phyloP scores from a whole-genome alignment of 2,329 filamentous ascomycete genomes.

The Pestalotiopsis sp. region DNA sequence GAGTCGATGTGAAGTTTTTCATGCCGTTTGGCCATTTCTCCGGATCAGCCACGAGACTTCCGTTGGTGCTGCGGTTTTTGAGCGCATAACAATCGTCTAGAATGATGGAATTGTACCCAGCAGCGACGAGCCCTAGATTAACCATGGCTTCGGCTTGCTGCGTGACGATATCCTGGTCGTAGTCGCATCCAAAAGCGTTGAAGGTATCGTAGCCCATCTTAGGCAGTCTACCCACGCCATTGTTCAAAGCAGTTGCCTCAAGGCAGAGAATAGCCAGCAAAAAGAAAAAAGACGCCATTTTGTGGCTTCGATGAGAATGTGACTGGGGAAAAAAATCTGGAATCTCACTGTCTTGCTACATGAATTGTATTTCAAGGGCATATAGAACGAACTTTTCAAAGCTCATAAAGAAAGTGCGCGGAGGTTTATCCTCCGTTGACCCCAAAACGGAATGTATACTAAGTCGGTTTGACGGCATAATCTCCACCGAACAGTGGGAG shows the following conservation, averaged over 20 bases:
- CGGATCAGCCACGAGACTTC: conserved; percentile 5
- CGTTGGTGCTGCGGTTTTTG: background rate
- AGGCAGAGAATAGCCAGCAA: too few relatives aligned
- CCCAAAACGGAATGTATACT: too few relatives aligned
- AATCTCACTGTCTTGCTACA: too few relatives aligned
- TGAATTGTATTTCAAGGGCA: too few relatives aligned
- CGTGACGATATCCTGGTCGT: background rate
- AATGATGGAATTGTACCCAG: conserved; percentile 6
- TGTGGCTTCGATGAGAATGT: too few relatives aligned
- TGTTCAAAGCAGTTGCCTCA: background rate
- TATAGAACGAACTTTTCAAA: too few relatives aligned
- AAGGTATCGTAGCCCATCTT: conserved; percentile 7
- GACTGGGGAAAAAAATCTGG: too few relatives aligned
- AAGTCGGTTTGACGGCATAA: too few relatives aligned
- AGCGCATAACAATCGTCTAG: conserved; percentile 1
- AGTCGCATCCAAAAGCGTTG: conserved; percentile 6
- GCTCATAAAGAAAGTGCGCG: too few relatives aligned
- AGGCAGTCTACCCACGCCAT: conserved; percentile 1
- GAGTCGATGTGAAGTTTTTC: background rate
- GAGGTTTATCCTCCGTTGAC: too few relatives aligned
- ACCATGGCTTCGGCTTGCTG: conserved; percentile 8
- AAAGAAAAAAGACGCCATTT: too few relatives aligned
- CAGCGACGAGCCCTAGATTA: background rate
- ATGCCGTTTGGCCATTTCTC: conserved; percentile 3
- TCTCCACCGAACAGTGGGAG: too few relatives aligned